Base-by-base conservation (phyloP, 495 filamentous ascomycete genomes). In the Mytilinidion resinicola region DNA sequence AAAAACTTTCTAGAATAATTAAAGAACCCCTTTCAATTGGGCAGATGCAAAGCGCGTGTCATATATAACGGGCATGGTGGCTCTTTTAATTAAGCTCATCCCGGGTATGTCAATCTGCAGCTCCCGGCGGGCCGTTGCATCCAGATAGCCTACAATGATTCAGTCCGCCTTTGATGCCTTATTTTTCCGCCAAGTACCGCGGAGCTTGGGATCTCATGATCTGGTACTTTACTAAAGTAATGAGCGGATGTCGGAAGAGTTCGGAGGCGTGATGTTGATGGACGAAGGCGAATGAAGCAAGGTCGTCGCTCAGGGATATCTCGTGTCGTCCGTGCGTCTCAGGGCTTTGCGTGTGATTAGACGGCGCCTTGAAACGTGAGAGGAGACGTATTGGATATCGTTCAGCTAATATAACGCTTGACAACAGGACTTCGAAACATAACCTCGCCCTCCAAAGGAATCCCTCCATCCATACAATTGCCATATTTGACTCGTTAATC, bases 81-180 rank as follows among this genome's bases (percentile, higher is more conserved):
- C 15, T 15, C 39, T 10, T 53, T 46, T 53, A 34, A 53, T 41
- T 35, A 47, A 30, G 11, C 20, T 53, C 9, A 20, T 43, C 25
- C 56, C 61, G 51, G 61, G 41, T 59, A 63, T 59, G 41, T 63
- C 52, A 39, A 60, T 57, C 60, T 64, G 62, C 62, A 64, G 62
- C 47, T 60, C 56, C 62, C 62, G 57, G 33, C 62, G 57, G 57
- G 47, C 62, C 62, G 46, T 53, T 48, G 19, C 48, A 53, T 34
- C 53, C 57, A 60, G 30, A 64, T 64, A 36, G 21, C 2, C 19
- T 49, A 14, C 46, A 7, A 33, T 30, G 21, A 30, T 30, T 49
- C 46, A 17, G 46, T 11, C 9, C 12, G 41, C 54, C n/a, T 20
- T 14, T 14, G 57, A 48, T 20, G 15, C 34, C 46, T 19, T 4